These are phyloP conservation scores for Botrytis paeoniae DNA, from an alignment of 2,329 filamentous ascomycete species.

Conservation along the genomic window DNA sequence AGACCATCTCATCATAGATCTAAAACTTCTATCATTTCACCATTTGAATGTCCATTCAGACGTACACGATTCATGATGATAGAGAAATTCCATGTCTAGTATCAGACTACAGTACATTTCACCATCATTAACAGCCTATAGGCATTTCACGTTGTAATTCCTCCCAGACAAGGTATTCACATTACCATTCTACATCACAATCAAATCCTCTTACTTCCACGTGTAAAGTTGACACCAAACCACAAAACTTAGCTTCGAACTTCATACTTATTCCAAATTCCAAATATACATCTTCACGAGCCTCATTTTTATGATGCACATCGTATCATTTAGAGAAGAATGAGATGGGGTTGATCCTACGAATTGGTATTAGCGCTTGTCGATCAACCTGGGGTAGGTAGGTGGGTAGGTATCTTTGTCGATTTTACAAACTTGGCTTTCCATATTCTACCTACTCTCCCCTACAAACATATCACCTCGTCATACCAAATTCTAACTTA, in stretches of 20 bases:
- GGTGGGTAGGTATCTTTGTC: background rate
- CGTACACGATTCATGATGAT: background rate
- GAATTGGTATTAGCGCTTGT: background rate
- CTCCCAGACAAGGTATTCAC: too few relatives aligned
- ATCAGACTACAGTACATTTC: background rate
- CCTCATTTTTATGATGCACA: background rate
- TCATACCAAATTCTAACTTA: fast-evolving
- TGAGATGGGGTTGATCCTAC: background rate
- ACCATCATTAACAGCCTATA: background rate
- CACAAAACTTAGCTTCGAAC: background rate
- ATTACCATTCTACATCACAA: too few relatives aligned
- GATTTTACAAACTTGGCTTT: background rate
- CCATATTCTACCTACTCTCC: background rate
- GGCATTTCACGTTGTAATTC: background rate
- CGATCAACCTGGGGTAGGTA: background rate
- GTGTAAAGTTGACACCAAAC: background rate
- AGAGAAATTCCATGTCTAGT: background rate
- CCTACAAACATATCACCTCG: too few relatives aligned
- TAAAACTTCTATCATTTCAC: background rate
- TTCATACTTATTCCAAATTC: background rate
- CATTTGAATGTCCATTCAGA: background rate
- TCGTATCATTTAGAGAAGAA: background rate
- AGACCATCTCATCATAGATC: background rate
- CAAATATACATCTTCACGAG: background rate
- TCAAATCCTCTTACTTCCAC: background rate